Percentiles rank a stretch among this genome's conserved stretches.
phyloP scores from a whole-genome alignment of 805 yeast genomes.

The Myxozyma kluyveri region DNA sequence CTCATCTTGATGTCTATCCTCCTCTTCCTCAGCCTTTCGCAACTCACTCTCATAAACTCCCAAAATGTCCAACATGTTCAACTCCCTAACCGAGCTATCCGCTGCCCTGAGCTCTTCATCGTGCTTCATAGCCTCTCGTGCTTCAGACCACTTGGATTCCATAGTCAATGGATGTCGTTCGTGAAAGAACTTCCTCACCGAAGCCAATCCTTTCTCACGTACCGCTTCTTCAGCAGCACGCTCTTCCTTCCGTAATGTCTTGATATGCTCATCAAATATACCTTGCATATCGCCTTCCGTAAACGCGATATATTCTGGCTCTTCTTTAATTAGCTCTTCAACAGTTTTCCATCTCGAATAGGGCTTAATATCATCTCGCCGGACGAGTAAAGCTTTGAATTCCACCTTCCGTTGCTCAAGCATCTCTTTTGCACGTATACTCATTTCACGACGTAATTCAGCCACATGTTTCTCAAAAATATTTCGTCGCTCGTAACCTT shows the following conservation, averaged over 20 bases:
- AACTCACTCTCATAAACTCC: conserved; percentile 47
- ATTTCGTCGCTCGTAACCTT: conserved; percentile 57
- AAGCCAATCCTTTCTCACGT: conserved; percentile 33
- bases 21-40: conserved; percentile 37
- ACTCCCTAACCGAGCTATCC: conserved; percentile 17
- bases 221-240: conserved; percentile 23
- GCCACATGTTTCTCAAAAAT: conserved; percentile 62
- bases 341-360: conserved; percentile 31
- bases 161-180: conserved; percentile 6
- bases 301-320: conserved; percentile 16
- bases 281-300: conserved; percentile 16
- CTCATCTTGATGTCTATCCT: conserved; percentile 33
- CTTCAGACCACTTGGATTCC: conserved; percentile 20
- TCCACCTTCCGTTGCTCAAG: conserved; percentile 54
- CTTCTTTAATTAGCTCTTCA: conserved; percentile 5
- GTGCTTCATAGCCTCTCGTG: conserved; percentile 30
- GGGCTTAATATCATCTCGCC: conserved; percentile 15
- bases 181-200: conserved; percentile 11
- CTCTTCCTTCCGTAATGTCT: conserved; percentile 9
- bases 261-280: conserved; percentile 14
- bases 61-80: conserved; percentile 61
- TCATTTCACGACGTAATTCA: conserved; percentile 28
- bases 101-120: conserved; percentile 35
- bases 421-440: conserved; percentile 49
- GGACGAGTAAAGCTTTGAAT: conserved; percentile 42